Evolutionary conservation across 78 protist species (phyloP).

Genomic region (Chrysochromulina tobinii): DNA sequence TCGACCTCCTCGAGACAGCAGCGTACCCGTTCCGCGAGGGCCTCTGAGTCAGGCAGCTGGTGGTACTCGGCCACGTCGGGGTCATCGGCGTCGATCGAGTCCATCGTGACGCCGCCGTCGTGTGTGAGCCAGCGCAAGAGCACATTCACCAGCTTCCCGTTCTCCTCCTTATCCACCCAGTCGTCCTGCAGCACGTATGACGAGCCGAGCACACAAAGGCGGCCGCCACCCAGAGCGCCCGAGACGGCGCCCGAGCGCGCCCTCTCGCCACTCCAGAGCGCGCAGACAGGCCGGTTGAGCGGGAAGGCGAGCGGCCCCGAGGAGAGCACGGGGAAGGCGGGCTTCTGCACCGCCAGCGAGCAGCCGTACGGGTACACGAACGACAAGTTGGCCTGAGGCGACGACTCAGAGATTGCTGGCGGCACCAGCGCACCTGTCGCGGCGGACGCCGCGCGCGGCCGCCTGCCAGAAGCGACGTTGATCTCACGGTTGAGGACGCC

Average conservation of each 20-base stretch:
- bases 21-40: constrained; percentile 59
- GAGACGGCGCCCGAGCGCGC: background rate
- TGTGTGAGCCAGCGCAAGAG: constrained; percentile 45
- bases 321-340: constrained; percentile 78
- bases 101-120: constrained; percentile 19
- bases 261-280: background rate
- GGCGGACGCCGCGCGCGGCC: background rate
- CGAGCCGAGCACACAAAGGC: background rate
- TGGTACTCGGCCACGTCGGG: constrained; percentile 63
- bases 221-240: constrained; percentile 64
- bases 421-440: background rate
- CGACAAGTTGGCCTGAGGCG: background rate
- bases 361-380: constrained; percentile 78
- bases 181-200: background rate
- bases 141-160: constrained; percentile 37
- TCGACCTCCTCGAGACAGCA: constrained; percentile 43
- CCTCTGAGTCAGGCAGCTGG: constrained; percentile 64
- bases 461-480: constrained; percentile 49
- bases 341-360: constrained; percentile 75
- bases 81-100: constrained; percentile 53
- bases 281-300: constrained; percentile 16
- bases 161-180: constrained; percentile 75
- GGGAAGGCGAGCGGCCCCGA: constrained; percentile 75
- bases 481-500: constrained; percentile 69
- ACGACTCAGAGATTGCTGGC: background rate